phyloP scores from a whole-genome alignment of 1,284 basidiomycete genomes.

The Abortiporus biennis region DNA sequence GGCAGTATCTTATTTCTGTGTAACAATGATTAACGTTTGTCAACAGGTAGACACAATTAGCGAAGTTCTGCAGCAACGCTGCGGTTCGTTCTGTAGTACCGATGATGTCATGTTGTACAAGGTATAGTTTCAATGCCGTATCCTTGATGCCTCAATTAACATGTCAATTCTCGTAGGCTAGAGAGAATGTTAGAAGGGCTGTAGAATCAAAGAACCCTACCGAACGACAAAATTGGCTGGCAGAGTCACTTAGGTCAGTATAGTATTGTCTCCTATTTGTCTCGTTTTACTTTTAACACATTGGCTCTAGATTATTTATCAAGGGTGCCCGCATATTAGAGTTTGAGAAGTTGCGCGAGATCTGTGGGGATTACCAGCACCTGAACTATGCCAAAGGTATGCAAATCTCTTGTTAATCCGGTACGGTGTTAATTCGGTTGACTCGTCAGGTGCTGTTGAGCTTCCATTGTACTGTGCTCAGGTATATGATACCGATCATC shows the following conservation, averaged over 20 bases:
- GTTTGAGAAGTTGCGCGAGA: constrained; percentile 79
- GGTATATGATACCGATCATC: constrained; percentile 72
- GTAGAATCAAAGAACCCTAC: constrained; percentile 70
- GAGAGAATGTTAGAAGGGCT: constrained; percentile 90
- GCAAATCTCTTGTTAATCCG: background rate
- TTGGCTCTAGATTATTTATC: constrained; percentile 65
- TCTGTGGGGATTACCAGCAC: constrained; percentile 82
- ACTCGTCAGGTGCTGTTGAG: constrained; percentile 67
- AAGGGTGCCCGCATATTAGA: constrained; percentile 85
- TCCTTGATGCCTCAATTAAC: background rate
- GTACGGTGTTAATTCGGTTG: background rate
- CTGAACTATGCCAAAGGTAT: constrained; percentile 77
- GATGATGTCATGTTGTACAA: constrained; percentile 99
- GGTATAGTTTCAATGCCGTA: constrained; percentile 32
- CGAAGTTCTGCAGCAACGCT: constrained; percentile 89
- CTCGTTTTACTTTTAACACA: constrained; percentile 1
- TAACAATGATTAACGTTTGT: background rate
- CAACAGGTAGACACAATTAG: constrained; percentile 90
- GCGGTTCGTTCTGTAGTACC: constrained; percentile 95
- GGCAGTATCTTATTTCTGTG: constrained; percentile 17
- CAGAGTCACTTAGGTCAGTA: constrained; percentile 78
- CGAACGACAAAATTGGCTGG: constrained; percentile 72
- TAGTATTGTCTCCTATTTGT: background rate
- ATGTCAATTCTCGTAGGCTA: constrained; percentile 59
- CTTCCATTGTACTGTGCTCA: constrained; percentile 84